Evolutionary conservation across 768 basidiomycete genomes (phyloP).

Genomic region (Tylopilus rubrobrunneus): DNA sequence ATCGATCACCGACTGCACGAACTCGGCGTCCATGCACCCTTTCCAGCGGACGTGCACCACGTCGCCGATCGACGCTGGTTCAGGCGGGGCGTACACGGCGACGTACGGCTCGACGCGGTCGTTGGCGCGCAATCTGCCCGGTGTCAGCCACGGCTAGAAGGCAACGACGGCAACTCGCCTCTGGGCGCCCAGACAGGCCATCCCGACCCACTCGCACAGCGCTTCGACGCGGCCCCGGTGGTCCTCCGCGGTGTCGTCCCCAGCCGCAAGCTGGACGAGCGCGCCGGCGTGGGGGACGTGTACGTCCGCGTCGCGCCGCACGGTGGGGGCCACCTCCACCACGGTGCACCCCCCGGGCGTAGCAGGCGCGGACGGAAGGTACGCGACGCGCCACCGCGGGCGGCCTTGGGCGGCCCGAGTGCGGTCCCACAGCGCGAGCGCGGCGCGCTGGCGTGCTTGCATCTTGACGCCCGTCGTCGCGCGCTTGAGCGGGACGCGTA

Average conservation of each 20-base stretch:
- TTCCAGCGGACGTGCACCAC: conserved; percentile 57
- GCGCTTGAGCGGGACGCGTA: conserved; percentile 42
- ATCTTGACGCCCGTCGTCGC: conserved; percentile 35
- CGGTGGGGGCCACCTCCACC: conserved; percentile 17
- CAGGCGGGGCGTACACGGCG: conserved; percentile 58
- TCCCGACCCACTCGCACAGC: conserved; percentile 72
- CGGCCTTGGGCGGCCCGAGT: conserved; percentile 32
- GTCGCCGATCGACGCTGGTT: conserved; percentile 40
- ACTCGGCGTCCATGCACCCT: conserved; percentile 50
- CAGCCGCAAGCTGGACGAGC: conserved; percentile 22
- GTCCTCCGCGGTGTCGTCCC: conserved; percentile 42
- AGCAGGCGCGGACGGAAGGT: background rate
- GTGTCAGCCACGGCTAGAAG: too few species aligned
- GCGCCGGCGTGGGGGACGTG: conserved; percentile 37
- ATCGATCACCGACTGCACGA: conserved; percentile 52
- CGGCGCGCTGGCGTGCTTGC: conserved; percentile 36
- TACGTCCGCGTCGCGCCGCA: conserved; percentile 32
- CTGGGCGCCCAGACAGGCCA: conserved; percentile 64
- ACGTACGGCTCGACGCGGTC: conserved; percentile 70
- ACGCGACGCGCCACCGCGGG: conserved; percentile 45
- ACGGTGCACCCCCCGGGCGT: background rate
- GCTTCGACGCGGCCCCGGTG: conserved; percentile 42
- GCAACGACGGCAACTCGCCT: conserved; percentile 36
- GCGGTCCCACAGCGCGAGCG: conserved; percentile 49
- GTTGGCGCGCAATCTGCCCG: conserved; percentile 50